phyloP scores from a whole-genome alignment of 306 rosid species.

The Pachyrhizus erosus region DNA sequence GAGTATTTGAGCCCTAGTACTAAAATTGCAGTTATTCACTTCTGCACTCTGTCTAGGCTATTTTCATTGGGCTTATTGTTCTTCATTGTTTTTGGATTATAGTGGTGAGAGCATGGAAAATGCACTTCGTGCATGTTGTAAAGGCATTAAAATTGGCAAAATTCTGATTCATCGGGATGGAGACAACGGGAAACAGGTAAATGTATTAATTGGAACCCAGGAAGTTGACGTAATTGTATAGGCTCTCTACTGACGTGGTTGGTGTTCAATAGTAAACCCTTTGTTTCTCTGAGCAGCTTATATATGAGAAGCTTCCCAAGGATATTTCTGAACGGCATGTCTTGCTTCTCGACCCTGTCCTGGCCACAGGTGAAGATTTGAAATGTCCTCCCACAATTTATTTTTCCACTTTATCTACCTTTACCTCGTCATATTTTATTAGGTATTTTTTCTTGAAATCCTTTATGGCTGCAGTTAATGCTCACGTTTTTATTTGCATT shows the following conservation, averaged over 20 bases:
- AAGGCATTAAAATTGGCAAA: slow-evolving; percentile 98
- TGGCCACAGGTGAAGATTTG: slow-evolving; percentile 80
- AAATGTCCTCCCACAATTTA: slow-evolving; percentile 33
- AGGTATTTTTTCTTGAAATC: slow-evolving; percentile 12
- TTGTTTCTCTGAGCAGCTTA: slow-evolving; percentile 70
- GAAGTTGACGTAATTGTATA: slow-evolving; percentile 17
- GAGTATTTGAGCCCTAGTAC: slow-evolving; percentile 30
- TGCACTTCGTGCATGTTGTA: slow-evolving; percentile 97
- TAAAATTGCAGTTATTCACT: slow-evolving; percentile 9
- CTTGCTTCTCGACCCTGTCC: slow-evolving; percentile 97
- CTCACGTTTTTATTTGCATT: background rate
- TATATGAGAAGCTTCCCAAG: slow-evolving; percentile 94
- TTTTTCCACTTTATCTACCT: slow-evolving; percentile 9
- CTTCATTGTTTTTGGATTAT: slow-evolving; percentile 46
- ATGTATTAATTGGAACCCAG: slow-evolving; percentile 14
- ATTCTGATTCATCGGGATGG: slow-evolving; percentile 98
- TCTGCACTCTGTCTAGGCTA: background rate
- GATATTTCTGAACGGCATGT: slow-evolving; percentile 98
- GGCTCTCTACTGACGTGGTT: background rate
- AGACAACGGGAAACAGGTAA: slow-evolving; percentile 93
- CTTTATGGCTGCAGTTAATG: background rate
- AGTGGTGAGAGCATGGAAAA: slow-evolving; percentile 99
- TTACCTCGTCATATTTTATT: slow-evolving; percentile 7
- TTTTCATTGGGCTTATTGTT: background rate
- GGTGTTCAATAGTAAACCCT: slow-evolving; percentile 38